phyloP scores from a whole-genome alignment of 2,329 filamentous ascomycete genomes.

The Verticillium nonalfalfae region DNA sequence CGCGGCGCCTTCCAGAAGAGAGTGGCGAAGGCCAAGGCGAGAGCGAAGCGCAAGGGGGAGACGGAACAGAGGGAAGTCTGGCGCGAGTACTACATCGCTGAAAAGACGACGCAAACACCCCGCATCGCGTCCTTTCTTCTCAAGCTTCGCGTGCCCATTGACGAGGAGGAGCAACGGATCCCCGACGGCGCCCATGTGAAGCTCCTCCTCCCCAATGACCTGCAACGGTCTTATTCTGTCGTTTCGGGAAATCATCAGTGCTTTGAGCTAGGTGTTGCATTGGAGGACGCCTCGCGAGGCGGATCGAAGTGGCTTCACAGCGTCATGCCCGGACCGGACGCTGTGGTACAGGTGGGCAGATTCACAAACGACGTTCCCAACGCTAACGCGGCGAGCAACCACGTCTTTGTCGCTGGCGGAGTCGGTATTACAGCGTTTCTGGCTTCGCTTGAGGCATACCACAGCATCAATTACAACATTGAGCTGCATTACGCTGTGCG shows the following conservation, averaged over 20 bases:
- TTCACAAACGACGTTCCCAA: conserved; percentile 43
- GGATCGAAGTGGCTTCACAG: conserved; percentile 55
- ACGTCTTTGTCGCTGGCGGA: conserved; percentile 58
- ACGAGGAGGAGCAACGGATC: conserved; percentile 17
- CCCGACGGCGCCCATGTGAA: conserved; percentile 46
- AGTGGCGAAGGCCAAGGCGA: conserved; percentile 38
- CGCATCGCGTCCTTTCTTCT: conserved; percentile 46
- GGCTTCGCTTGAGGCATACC: conserved; percentile 33
- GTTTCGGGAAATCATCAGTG: conserved; percentile 40
- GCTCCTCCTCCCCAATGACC: conserved; percentile 47
- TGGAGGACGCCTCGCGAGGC: conserved; percentile 49
- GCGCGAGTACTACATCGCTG: conserved; percentile 39
- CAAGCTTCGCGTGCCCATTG: conserved; percentile 31
- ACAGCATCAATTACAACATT: conserved; percentile 39
- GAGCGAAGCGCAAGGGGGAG: conserved; percentile 13
- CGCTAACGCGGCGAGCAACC: conserved; percentile 41
- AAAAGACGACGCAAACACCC: conserved; percentile 43
- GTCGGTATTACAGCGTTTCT: conserved; percentile 64
- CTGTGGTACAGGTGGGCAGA: conserved; percentile 38
- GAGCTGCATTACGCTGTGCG: conserved; percentile 55
- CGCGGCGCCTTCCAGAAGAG: conserved; percentile 40
- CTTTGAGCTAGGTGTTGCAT: conserved; percentile 53
- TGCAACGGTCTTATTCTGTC: conserved; percentile 55
- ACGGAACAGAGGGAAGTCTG: conserved; percentile 26
- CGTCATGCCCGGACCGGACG: conserved; percentile 35